phyloP scores from a whole-genome alignment of 2,329 filamentous ascomycete genomes.

The Penicillium corylophilum region DNA sequence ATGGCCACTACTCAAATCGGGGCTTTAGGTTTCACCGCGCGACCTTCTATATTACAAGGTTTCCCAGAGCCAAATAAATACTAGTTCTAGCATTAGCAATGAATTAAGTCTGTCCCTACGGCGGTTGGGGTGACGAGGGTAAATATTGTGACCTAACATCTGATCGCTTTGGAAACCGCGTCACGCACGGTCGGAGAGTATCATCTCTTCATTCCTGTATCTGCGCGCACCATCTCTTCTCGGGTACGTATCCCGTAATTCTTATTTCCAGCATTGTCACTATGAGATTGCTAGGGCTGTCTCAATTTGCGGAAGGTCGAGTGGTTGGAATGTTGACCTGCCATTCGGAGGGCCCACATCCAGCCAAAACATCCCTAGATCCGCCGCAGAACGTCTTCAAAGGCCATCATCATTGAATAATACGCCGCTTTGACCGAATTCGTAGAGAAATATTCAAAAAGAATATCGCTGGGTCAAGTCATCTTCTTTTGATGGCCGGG shows the following conservation, averaged over 20 bases:
- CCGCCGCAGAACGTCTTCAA: neutral
- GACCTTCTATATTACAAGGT: too few relatives aligned
- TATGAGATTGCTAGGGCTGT: slow-evolving; percentile 8
- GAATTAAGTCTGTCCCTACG: too few relatives aligned
- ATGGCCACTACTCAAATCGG: too few relatives aligned
- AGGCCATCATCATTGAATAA: neutral
- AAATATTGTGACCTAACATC: neutral
- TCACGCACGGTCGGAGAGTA: neutral
- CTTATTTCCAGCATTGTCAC: slow-evolving; percentile 8
- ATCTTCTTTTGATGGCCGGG: neutral
- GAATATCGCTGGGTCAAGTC: neutral
- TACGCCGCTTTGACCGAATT: neutral
- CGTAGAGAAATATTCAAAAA: neutral
- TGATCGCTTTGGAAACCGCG: neutral
- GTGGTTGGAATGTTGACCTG: slow-evolving; percentile 16
- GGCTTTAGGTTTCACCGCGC: too few relatives aligned
- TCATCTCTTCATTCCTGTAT: slow-evolving; percentile 12
- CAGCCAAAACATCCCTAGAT: slow-evolving; percentile 17
- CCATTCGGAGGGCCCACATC: slow-evolving; percentile 8
- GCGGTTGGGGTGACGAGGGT: neutral
- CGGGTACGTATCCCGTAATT: neutral
- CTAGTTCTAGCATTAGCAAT: too few relatives aligned
- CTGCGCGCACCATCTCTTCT: neutral
- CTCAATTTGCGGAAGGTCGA: neutral
- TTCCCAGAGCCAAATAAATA: too few relatives aligned